phyloP scores from a whole-genome alignment of 1,139 yeast genomes.

The Taphrina betulina region DNA sequence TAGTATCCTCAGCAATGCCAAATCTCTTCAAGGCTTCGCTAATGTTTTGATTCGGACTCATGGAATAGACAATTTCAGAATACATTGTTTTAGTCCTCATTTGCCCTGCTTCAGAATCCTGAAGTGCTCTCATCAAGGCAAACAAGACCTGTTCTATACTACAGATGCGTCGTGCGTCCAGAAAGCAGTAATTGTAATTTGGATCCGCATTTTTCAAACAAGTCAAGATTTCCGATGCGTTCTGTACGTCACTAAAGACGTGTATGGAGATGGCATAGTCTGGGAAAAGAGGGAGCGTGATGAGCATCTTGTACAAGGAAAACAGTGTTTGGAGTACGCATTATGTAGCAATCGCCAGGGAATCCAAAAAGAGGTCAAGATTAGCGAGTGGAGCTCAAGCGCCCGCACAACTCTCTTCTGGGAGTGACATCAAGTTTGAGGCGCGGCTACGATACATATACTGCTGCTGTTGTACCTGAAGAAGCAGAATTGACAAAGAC shows the following conservation, averaged over 20 bases:
- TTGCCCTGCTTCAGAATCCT: conserved; percentile 48
- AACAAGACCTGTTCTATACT: conserved; percentile 53
- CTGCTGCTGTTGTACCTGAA: no score
- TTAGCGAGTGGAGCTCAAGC: no score
- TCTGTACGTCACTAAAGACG: conserved; percentile 50
- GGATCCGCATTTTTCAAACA: conserved; percentile 46
- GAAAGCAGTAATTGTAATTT: conserved; percentile 51
- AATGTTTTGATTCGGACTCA: conserved; percentile 55
- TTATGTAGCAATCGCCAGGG: no score
- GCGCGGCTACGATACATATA: no score
- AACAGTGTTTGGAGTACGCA: no score
- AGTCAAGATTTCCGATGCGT: conserved; percentile 47
- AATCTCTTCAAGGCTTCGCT: conserved; percentile 52
- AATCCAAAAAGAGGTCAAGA: no score
- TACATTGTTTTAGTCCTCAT: conserved; percentile 54
- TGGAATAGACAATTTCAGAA: conserved; percentile 55
- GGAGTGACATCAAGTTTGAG: no score
- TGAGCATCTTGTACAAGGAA: conserved; percentile 4
- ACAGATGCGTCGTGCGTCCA: conserved; percentile 48
- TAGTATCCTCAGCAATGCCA: conserved; percentile 49
- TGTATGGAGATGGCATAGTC: conserved; percentile 45
- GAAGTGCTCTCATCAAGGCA: conserved; percentile 53
- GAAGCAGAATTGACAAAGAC: no score
- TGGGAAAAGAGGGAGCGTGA: conserved; percentile 51
- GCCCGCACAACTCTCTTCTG: no score